A percentile compares a stretch with the other conserved stretches of the same genome.
phyloP scores from a whole-genome alignment of 2,329 filamentous ascomycete genomes.

The Laburnicola sp. region DNA sequence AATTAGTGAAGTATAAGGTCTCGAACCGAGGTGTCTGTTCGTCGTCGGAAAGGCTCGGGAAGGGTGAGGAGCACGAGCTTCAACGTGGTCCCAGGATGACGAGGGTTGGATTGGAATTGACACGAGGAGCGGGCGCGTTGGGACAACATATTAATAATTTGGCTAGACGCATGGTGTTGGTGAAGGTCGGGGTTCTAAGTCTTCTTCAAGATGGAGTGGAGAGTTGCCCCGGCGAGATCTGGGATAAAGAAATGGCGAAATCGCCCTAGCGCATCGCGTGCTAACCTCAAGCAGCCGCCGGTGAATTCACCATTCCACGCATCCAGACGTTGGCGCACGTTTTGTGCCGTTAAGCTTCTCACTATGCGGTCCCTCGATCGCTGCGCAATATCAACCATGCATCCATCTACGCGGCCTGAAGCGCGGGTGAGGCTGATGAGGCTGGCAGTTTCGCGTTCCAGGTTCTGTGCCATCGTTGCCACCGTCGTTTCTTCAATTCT shows the following conservation, averaged over 20 bases:
- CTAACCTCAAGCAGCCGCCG: constrained; percentile 11
- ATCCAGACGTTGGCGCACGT: constrained; percentile 13
- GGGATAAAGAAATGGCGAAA: constrained; percentile 22
- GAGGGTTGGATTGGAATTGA: no score
- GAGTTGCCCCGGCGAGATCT: constrained; percentile 6
- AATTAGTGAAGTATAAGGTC: no score
- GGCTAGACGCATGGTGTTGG: constrained; percentile 12
- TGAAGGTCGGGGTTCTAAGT: constrained; percentile 12
- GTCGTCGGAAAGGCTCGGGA: constrained; percentile 7
- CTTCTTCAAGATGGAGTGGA: constrained; percentile 12
- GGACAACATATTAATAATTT: constrained; percentile 16
- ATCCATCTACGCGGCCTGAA: constrained; percentile 4
- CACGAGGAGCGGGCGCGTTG: background rate
- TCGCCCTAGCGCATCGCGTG: constrained; percentile 6
- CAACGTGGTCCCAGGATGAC: background rate
- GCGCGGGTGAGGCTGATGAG: background rate
- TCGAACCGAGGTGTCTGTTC: background rate
- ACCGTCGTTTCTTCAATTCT: constrained; percentile 23
- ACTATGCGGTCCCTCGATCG: constrained; percentile 9
- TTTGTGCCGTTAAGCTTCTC: constrained; percentile 4
- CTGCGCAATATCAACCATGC: background rate
- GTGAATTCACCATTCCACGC: constrained; percentile 19
- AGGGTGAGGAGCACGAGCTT: background rate
- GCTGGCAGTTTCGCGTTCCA: constrained; percentile 23
- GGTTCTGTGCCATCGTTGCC: constrained; percentile 32